Conservation (phyloP, 768 basidiomycete species). For the Lentinula raphanica region DNA sequence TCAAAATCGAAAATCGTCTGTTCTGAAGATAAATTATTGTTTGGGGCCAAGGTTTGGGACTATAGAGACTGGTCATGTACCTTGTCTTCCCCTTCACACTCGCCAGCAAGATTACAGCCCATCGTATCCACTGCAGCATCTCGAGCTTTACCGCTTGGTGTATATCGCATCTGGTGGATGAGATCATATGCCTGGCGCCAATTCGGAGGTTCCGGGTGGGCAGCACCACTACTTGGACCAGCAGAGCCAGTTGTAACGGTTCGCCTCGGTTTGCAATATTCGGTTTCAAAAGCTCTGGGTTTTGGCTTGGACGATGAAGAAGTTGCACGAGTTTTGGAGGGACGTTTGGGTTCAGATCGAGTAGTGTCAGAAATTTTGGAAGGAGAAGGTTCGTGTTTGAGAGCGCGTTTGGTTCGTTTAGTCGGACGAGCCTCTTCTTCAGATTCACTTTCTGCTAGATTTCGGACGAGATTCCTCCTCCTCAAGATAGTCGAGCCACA, state of each 20-base stretch:
- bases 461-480: not conserved
- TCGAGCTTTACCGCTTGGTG: constrained; percentile 29
- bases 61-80: constrained; percentile 5
- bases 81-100: constrained; percentile 59
- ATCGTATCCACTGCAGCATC: constrained; percentile 87
- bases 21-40: constrained; percentile 42
- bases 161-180: constrained; percentile 73
- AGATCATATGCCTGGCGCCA: constrained; percentile 70
- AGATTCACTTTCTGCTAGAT: not conserved
- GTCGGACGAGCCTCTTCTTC: not conserved
- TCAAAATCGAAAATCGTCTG: constrained; percentile 75
- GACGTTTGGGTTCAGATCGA: not conserved
- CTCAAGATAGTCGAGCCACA: not conserved
- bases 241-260: constrained; percentile 51
- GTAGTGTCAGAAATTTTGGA: not conserved
- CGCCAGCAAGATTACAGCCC: constrained; percentile 68
- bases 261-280: constrained; percentile 47
- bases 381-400: not conserved
- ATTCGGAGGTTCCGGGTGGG: constrained; percentile 60
- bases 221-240: constrained; percentile 26
- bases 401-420: not conserved
- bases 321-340: not conserved
- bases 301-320: constrained; percentile 14
- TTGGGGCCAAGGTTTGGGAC: not conserved
- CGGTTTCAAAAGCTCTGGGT: constrained; percentile 18